A percentile compares a stretch with the other conserved stretches of the same genome.
phyloP scores from a whole-genome alignment of 805 yeast genomes.

The Saccharomycopsis selenospora region DNA sequence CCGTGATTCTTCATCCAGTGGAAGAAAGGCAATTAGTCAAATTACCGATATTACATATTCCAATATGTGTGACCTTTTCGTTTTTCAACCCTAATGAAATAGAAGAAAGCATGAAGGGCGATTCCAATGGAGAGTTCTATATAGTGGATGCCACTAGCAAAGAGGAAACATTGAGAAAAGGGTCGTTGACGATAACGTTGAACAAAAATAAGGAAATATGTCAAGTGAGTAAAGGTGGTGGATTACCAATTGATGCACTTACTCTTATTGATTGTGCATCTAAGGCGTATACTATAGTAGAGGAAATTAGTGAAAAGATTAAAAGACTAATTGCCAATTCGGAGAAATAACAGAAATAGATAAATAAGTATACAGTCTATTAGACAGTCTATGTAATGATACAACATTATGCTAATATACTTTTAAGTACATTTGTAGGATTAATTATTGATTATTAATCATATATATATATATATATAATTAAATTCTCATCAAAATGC shows the following conservation, averaged over 20 bases:
- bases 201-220: slow-evolving; percentile 89
- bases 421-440: too few relatives aligned
- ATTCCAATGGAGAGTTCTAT: slow-evolving; percentile 46
- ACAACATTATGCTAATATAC: too few relatives aligned
- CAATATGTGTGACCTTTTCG: slow-evolving; percentile 84
- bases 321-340: slow-evolving; percentile 37
- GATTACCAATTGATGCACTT: slow-evolving; percentile 70
- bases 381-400: too few relatives aligned
- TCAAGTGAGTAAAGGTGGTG: slow-evolving; percentile 87
- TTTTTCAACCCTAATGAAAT: slow-evolving; percentile 63
- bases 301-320: slow-evolving; percentile 56
- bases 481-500: too few relatives aligned
- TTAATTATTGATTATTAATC: too few relatives aligned
- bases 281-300: slow-evolving; percentile 58
- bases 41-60: slow-evolving; percentile 78
- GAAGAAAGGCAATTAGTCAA: slow-evolving; percentile 85
- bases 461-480: too few relatives aligned
- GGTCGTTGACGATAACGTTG: slow-evolving; percentile 75
- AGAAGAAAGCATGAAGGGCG: slow-evolving; percentile 68
- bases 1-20: slow-evolving; percentile 55
- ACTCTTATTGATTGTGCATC: slow-evolving; percentile 61
- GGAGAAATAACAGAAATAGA: too few relatives aligned
- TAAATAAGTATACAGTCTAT: too few relatives aligned
- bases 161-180: slow-evolving; percentile 73
- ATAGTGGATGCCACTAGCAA: slow-evolving; percentile 68